Conservation (phyloP, 192 early-diverging fungal species). For the Entomortierella lignicola region DNA sequence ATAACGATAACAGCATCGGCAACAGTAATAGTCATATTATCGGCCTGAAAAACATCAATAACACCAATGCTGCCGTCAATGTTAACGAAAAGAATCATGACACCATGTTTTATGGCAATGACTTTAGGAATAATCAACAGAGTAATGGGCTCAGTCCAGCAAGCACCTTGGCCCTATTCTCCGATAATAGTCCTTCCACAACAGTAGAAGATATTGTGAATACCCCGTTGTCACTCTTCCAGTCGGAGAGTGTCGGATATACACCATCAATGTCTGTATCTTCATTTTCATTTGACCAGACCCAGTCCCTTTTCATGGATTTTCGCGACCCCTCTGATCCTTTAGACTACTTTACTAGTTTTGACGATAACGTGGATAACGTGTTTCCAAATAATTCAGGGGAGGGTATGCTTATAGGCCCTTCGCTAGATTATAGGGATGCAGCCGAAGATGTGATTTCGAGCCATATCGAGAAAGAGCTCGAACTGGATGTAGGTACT, state of each 20-base stretch:
- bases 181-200: constrained; percentile 30
- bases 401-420: constrained; percentile 26
- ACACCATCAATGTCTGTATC: constrained; percentile 7
- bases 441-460: constrained; percentile 16
- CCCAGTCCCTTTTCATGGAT: constrained; percentile 41
- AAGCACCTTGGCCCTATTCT: constrained; percentile 15
- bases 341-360: constrained; percentile 11
- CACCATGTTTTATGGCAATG: neutral
- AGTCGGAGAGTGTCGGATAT: neutral
- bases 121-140: neutral
- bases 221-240: constrained; percentile 16
- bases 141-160: constrained; percentile 11
- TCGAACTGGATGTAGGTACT: neutral
- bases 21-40: neutral
- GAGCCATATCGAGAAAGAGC: neutral
- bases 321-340: constrained; percentile 52
- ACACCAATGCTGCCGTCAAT: neutral
- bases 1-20: neutral
- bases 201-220: constrained; percentile 27
- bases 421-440: constrained; percentile 22
- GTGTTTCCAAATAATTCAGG: neutral
- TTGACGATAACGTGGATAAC: constrained; percentile 19
- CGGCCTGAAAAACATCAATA: neutral
- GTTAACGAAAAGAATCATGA: neutral
- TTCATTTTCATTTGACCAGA: constrained; percentile 34